These are phyloP conservation scores for Ogataea paradorogensis DNA, from an alignment of 805 yeast genomes.

Conservation along the genomic window DNA sequence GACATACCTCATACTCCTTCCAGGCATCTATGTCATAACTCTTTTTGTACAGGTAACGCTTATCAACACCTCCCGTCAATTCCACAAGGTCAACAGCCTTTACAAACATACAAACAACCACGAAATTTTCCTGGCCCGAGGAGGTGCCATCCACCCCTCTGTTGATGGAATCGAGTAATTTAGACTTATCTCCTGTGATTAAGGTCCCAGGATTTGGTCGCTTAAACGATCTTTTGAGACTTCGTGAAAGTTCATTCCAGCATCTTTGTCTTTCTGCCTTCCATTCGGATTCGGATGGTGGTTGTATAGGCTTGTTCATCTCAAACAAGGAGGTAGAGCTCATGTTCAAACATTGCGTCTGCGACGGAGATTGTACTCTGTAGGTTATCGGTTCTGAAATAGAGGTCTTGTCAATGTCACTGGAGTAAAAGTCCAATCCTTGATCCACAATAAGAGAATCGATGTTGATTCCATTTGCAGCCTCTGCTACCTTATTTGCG, in stretches of 20 bases:
- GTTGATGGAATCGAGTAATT: constrained; percentile 63
- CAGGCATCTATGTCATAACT: constrained; percentile 55
- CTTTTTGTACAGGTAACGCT: constrained; percentile 52
- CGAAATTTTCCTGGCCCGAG: constrained; percentile 62
- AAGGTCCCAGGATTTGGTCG: constrained; percentile 70
- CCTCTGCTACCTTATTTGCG: background rate
- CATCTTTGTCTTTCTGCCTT: constrained; percentile 55
- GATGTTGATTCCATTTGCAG: background rate
- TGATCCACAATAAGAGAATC: constrained; percentile 19
- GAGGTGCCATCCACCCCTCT: constrained; percentile 84
- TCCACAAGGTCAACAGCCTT: constrained; percentile 70
- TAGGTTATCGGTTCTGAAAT: constrained; percentile 19
- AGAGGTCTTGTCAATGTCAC: constrained; percentile 6
- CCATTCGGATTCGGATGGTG: constrained; percentile 68
- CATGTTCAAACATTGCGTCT: constrained; percentile 11
- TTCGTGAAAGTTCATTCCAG: constrained; percentile 60
- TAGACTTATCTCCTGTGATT: constrained; percentile 52
- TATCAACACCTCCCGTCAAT: constrained; percentile 44
- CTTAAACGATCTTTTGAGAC: constrained; percentile 61
- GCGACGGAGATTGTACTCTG: constrained; percentile 23
- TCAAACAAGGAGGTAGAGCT: constrained; percentile 16
- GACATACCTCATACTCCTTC: constrained; percentile 78
- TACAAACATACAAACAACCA: constrained; percentile 64
- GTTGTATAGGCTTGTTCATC: constrained; percentile 19
- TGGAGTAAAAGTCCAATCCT: constrained; percentile 19